phyloP scores from a whole-genome alignment of 2,329 filamentous ascomycete genomes.

The Furcasterigmium furcatum region DNA sequence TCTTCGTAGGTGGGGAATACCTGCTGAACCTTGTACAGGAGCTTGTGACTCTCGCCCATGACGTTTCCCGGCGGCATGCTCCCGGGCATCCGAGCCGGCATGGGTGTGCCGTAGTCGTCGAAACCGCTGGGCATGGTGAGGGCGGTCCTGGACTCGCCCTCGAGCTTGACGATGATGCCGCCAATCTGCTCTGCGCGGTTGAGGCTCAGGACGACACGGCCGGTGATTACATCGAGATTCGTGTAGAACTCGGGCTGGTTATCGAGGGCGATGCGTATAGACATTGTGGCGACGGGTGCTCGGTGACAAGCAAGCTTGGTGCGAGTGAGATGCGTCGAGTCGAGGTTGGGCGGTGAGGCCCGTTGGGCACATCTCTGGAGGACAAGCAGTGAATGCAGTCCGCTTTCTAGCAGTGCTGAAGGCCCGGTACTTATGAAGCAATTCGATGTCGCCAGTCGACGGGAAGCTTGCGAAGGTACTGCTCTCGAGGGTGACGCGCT shows the following conservation, averaged over 20 bases:
- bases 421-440: no score
- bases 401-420: no score
- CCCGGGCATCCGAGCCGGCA: conserved; percentile 21
- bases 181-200: conserved; percentile 68
- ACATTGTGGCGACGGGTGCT: conserved; percentile 45
- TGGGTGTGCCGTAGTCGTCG: conserved; percentile 15
- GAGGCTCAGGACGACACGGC: conserved; percentile 53
- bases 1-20: conserved; percentile 64
- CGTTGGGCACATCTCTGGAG: no score
- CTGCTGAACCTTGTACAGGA: conserved; percentile 70
- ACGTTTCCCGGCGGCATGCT: conserved; percentile 37
- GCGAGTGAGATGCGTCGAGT: no score
- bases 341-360: no score
- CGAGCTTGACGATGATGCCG: conserved; percentile 77
- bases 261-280: conserved; percentile 64
- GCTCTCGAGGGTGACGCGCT: no score
- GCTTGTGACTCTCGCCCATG: conserved; percentile 62
- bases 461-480: no score
- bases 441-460: no score
- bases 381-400: no score
- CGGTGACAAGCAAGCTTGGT: background rate
- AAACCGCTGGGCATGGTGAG: conserved; percentile 48
- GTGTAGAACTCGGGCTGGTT: conserved; percentile 70
- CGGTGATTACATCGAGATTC: conserved; percentile 72
- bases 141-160: conserved; percentile 73